phyloP scores from a whole-genome alignment of 2,329 filamentous ascomycete genomes.

The Fusarium agapanthi region DNA sequence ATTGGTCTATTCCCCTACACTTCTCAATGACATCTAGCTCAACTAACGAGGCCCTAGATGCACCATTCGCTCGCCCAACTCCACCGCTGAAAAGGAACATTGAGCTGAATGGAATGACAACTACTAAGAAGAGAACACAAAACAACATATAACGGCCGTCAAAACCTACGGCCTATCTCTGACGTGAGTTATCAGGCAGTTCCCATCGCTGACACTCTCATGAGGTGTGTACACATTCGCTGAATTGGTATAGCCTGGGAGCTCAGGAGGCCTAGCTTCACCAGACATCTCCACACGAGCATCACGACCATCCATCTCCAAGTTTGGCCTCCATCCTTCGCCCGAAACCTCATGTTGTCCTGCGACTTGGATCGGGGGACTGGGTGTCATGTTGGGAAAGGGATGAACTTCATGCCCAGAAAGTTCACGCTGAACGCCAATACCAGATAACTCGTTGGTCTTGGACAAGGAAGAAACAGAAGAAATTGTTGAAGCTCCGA shows the following conservation, averaged over 20 bases:
- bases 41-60: background rate
- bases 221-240: conserved; percentile 17
- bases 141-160: rapidly evolving
- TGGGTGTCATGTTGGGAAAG: conserved; percentile 24
- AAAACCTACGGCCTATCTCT: background rate
- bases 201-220: conserved; percentile 34
- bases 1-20: background rate
- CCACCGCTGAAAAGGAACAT: background rate
- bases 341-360: conserved; percentile 38
- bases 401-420: conserved; percentile 21
- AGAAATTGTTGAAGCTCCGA: conserved; percentile 26
- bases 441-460: conserved; percentile 31
- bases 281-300: conserved; percentile 30
- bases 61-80: background rate
- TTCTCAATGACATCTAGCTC: background rate
- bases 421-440: conserved; percentile 22
- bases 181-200: conserved; percentile 33
- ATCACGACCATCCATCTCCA: conserved; percentile 36
- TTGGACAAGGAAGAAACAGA: conserved; percentile 33
- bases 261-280: conserved; percentile 24
- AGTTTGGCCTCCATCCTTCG: conserved; percentile 20
- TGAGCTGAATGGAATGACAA: background rate
- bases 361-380: conserved; percentile 26
- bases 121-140: background rate
- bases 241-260: conserved; percentile 21